Evolutionary conservation across 1,139 yeast species (phyloP), one percentile per base, ranked within the genome.

Genomic region (Pichia sp.): DNA sequence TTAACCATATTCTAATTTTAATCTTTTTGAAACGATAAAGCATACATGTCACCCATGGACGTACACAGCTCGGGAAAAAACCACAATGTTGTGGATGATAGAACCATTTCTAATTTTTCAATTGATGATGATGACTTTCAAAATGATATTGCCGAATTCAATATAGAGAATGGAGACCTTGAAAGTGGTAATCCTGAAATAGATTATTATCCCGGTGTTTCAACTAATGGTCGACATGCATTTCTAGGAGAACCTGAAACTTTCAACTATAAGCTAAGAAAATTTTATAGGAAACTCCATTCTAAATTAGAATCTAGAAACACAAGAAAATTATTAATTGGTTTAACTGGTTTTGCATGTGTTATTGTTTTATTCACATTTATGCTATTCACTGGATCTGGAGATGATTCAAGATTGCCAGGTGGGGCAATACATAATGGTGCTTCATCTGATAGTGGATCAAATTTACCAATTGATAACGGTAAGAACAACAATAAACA

Each of bases 141-240:
- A 5, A n/a, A 25, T 22, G 40, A 38, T 16, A 25, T 25, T 16
- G 35, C 34, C 13, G 46, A 40, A 12, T 47, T 39, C 11, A 27
- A 49, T 40, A 41, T 42, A 20, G 45, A 43, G 25, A 48, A 20
- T 29, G 35, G 23, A 13, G 50, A 45, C 15, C 24, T 22, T 18
- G 42, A 42, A n/a, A 30, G 39, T 29, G 50, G 43, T n/a, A 46
- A 46, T 35, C 49, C 46, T 5, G 51, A 45, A 20, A 34, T 50
- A 6, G 49, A 53, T n/a, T 50, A 49, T 25, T 51, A 53, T 45
- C 51, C 55, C 7, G 49, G 48, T 22, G 22, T 35, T 22, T 24
- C 26, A 16, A 27, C 30, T n/a, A 25, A 34, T 34, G 48, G 41
- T 16, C 39, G 48, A 26, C 51, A 46, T 41, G 16, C 51, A 11